Conservation (phyloP, 768 basidiomycete genomes). For the Boletus huronensis region DNA sequence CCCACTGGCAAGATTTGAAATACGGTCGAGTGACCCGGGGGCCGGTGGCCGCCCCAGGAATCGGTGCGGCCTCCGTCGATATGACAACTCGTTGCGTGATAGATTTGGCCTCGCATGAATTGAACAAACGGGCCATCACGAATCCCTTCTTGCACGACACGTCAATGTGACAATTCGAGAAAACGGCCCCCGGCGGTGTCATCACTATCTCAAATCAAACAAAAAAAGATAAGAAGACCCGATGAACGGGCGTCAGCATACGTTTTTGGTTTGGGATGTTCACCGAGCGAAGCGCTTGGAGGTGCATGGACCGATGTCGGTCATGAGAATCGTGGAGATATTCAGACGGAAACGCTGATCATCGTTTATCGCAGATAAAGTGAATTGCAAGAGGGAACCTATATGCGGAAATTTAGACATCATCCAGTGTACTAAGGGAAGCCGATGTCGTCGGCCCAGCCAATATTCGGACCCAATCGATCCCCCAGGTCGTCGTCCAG, state of each 20-base stretch:
- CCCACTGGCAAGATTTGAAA: neutral
- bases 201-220: neutral
- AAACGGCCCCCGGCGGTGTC: neutral
- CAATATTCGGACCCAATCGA: conserved; percentile 15
- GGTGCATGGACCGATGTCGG: neutral
- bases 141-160: neutral
- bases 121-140: neutral
- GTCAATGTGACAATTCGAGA: neutral
- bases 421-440: conserved; percentile 14
- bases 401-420: neutral
- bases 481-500: conserved; percentile 30
- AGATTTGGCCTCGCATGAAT: neutral
- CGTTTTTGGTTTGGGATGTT: neutral
- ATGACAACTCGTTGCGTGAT: neutral
- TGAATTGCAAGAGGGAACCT: neutral
- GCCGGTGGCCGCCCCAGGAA: neutral
- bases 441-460: conserved; percentile 28
- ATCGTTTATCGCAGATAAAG: neutral
- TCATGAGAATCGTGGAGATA: neutral
- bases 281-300: neutral
- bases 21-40: neutral
- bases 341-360: neutral
- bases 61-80: neutral
- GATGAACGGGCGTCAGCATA: neutral
- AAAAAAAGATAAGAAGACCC: neutral